Evolutionary conservation across 768 basidiomycete species (phyloP), one percentile per base, ranked within the genome.

Genomic region (Tylopilus sp.): DNA sequence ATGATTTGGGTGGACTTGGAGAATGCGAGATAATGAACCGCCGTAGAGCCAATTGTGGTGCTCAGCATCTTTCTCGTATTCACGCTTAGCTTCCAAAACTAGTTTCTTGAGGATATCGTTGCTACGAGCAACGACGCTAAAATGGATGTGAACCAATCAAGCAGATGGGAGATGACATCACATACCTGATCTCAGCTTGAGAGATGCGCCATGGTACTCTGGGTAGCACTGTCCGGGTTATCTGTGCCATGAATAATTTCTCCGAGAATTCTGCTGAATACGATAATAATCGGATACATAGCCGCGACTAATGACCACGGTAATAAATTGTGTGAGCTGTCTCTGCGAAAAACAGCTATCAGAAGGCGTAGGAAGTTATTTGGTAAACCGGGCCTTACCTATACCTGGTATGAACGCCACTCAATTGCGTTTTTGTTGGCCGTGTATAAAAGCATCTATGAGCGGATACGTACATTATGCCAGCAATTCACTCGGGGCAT

Each of bases 291-390:
- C 36, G 55, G 46, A 54, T 26, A 70, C 81, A 54, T 65, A 91
- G 88, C 66, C 89, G 79, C 54, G 92, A 76, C 90, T 89, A 92
- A 64, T 92, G 91, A 46, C 90, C 90, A 64, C 82, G 83, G 76
- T 92, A 92, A 75, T 89, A 92, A 52, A 92, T 90, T 16, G 89
- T 92, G 67, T 92, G 90, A 8, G 87, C 90, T 0, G 88, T 90
- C 63, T 92, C 90, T 91, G 63, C 37, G 29, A 54, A n/a, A n/a
- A n/a, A 48, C 48, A 38, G 55, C 51, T 31, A 54, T 66, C 34
- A 62, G 53, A 53, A 50, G 34, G 33, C 56, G 14, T 48, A 44
- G 37, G 51, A 57, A 55, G 40, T 17, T 17, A 47, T 47, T 53
- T 46, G 53, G 62, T 33, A 43, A 55, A 52, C 70, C n/a, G n/a